Conservation (phyloP, 192 early-diverging fungal species). For the Allomyces arbusculus region DNA sequence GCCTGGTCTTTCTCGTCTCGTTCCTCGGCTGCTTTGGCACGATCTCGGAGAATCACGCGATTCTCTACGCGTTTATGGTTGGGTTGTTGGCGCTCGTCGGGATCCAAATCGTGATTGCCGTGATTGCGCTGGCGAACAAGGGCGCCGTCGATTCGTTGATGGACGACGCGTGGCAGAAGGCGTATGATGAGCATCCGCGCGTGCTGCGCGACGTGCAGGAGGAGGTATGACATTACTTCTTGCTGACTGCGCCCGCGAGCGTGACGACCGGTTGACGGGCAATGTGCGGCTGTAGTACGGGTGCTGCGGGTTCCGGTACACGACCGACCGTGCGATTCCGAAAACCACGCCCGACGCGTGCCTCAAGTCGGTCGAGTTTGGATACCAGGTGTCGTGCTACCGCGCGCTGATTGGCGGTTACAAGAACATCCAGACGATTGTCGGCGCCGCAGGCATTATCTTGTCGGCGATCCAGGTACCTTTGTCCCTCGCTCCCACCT, state of each 20-base stretch:
- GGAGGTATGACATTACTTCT: neutral
- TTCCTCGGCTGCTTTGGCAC: conserved; percentile 23
- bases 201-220: conserved; percentile 21
- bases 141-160: conserved; percentile 6
- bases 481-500: neutral
- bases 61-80: conserved; percentile 1
- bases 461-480: neutral
- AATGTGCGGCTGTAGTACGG: no score
- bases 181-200: conserved; percentile 14
- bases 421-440: conserved; percentile 9
- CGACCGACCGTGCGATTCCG: conserved; percentile 15
- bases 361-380: conserved; percentile 7
- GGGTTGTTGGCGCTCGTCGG: conserved; percentile 4
- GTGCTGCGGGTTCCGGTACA: conserved; percentile 13
- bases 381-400: conserved; percentile 10
- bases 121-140: conserved; percentile 6
- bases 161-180: conserved; percentile 18
- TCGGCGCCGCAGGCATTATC: conserved; percentile 2
- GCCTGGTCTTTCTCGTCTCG: conserved; percentile 15
- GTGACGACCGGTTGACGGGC: no score
- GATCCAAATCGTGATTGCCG: conserved; percentile 9
- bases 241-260: no score
- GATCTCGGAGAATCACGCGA: neutral
- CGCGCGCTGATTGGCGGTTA: conserved; percentile 6
- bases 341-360: conserved; percentile 6